A percentile compares a stretch with the other conserved stretches of the same genome.
Evolutionary conservation across 805 yeast species (phyloP).

Genomic region (Metschnikowia lunata): DNA sequence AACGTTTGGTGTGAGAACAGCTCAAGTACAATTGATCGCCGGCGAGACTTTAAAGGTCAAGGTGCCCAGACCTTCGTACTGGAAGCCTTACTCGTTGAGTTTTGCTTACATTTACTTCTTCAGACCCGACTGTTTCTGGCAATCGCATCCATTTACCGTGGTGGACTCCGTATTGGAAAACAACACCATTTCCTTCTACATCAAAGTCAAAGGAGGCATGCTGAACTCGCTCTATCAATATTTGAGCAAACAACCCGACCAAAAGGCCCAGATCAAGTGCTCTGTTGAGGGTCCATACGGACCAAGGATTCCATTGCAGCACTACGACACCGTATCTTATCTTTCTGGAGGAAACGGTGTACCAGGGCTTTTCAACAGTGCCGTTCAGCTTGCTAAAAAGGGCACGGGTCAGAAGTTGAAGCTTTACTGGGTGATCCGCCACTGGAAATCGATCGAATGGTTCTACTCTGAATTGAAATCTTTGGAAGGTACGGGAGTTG

Average conservation of each 20-base stretch:
- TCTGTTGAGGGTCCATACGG: conserved; percentile 65
- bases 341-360: conserved; percentile 66
- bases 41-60: conserved; percentile 47
- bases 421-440: conserved; percentile 39
- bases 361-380: conserved; percentile 51
- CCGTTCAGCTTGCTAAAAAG: conserved; percentile 22
- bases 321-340: conserved; percentile 45
- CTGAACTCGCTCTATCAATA: conserved; percentile 40
- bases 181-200: conserved; percentile 39
- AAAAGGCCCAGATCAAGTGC: conserved; percentile 36
- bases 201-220: conserved; percentile 56
- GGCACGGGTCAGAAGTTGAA: conserved; percentile 16
- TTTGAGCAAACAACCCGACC: conserved; percentile 26
- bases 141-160: conserved; percentile 71
- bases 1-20: conserved; percentile 35
- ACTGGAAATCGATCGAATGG: conserved; percentile 38
- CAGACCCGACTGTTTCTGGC: conserved; percentile 53
- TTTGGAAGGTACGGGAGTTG: conserved; percentile 25
- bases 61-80: conserved; percentile 44
- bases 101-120: conserved; percentile 56
- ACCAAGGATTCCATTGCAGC: conserved; percentile 40
- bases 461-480: conserved; percentile 36
- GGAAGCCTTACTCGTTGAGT: conserved; percentile 52
- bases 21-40: conserved; percentile 34
- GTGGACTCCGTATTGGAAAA: conserved; percentile 38